Percentiles rank a stretch among this genome's conserved stretches.
Conservation (phyloP, 2,329 filamentous ascomycete species). For the Acephala macrosclerotiorum region DNA sequence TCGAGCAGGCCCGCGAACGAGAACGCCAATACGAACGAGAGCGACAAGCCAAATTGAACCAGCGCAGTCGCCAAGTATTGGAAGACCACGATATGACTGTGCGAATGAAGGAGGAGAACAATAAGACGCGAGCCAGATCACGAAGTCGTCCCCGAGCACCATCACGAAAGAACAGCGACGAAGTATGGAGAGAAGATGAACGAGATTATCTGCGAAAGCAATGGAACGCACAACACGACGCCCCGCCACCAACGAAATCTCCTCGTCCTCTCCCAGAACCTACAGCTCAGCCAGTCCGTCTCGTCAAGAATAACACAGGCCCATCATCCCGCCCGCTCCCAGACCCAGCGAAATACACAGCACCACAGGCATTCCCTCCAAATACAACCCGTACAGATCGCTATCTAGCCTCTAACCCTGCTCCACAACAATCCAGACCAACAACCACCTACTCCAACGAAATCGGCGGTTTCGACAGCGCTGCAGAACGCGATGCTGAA, state of each 20-base stretch:
- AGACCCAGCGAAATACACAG: constrained; percentile 43
- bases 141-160: constrained; percentile 36
- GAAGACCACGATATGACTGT: constrained; percentile 42
- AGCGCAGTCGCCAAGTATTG: constrained; percentile 34
- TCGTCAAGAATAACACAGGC: constrained; percentile 44
- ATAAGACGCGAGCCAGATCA: constrained; percentile 33
- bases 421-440: constrained; percentile 46
- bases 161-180: constrained; percentile 44
- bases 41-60: constrained; percentile 55
- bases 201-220: constrained; percentile 59
- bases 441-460: constrained; percentile 50
- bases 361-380: constrained; percentile 28
- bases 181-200: constrained; percentile 59
- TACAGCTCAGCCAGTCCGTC: constrained; percentile 32
- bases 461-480: constrained; percentile 48
- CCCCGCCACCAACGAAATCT: constrained; percentile 36
- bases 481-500: constrained; percentile 58
- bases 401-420: constrained; percentile 55
- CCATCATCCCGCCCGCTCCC: constrained; percentile 47
- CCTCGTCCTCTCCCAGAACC: constrained; percentile 44
- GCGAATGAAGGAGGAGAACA: constrained; percentile 39
- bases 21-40: constrained; percentile 70
- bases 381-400: constrained; percentile 54
- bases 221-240: constrained; percentile 38
- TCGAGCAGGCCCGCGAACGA: constrained; percentile 71